phyloP scores from a whole-genome alignment of 2,329 filamentous ascomycete genomes.

The Fusarium sp. region DNA sequence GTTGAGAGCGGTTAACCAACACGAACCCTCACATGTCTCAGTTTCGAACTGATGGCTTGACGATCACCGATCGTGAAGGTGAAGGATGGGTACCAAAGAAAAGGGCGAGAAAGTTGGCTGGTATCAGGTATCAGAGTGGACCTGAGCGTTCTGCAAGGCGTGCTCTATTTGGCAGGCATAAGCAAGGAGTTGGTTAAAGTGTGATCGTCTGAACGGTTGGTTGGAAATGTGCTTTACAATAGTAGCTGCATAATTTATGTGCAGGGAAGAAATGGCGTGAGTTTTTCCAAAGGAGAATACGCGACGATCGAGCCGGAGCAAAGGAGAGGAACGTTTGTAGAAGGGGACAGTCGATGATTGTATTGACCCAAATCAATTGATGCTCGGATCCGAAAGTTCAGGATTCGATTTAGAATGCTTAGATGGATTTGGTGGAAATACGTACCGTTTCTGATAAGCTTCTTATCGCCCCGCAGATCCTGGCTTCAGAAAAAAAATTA shows the following conservation, averaged over 20 bases:
- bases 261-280: slow-evolving; percentile 30
- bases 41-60: slow-evolving; percentile 22
- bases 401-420: neutral
- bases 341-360: neutral
- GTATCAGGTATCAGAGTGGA: slow-evolving; percentile 17
- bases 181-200: slow-evolving; percentile 36
- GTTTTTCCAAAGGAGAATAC: slow-evolving; percentile 4
- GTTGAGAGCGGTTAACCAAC: slow-evolving; percentile 8
- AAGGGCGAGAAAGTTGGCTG: slow-evolving; percentile 16
- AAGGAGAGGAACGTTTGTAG: slow-evolving; percentile 2
- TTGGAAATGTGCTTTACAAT: slow-evolving; percentile 7
- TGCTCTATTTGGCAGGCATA: slow-evolving; percentile 21
- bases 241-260: slow-evolving; percentile 33
- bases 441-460: slow-evolving; percentile 40
- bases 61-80: slow-evolving; percentile 14
- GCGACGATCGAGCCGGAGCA: slow-evolving; percentile 8
- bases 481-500: slow-evolving; percentile 42
- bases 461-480: slow-evolving; percentile 46
- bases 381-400: slow-evolving; percentile 15
- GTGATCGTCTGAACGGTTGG: slow-evolving; percentile 24
- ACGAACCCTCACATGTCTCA: slow-evolving; percentile 35
- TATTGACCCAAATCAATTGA: neutral
- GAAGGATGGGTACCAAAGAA: neutral
- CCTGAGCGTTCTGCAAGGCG: slow-evolving; percentile 43
- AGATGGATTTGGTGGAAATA: slow-evolving; percentile 13